phyloP scores from a whole-genome alignment of 2,329 filamentous ascomycete genomes.

The Xylaria sp. region DNA sequence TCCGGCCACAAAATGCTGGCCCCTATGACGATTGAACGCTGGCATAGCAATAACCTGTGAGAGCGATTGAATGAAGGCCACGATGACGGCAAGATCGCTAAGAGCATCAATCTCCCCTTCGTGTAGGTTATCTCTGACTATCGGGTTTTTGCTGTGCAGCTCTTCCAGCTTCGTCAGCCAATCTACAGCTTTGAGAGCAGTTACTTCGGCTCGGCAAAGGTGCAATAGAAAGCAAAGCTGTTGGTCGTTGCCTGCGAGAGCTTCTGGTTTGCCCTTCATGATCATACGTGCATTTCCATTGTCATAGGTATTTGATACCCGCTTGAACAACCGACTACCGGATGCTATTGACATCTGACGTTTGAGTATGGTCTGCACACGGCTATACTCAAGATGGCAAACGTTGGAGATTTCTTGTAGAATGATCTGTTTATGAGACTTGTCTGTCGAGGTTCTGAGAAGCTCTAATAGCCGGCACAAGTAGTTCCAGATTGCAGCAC shows the following conservation, averaged over 20 bases:
- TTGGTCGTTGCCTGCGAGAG: slow-evolving; percentile 51
- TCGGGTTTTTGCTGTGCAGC: slow-evolving; percentile 50
- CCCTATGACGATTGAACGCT: slow-evolving; percentile 53
- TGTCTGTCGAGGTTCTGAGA: slow-evolving; percentile 46
- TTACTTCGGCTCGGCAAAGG: slow-evolving; percentile 55
- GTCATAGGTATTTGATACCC: slow-evolving; percentile 51
- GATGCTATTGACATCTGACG: slow-evolving; percentile 51
- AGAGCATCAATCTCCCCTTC: slow-evolving; percentile 52
- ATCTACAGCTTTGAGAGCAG: slow-evolving; percentile 49
- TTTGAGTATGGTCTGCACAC: slow-evolving; percentile 53
- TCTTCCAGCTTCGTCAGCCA: slow-evolving; percentile 56
- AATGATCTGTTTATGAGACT: slow-evolving; percentile 49
- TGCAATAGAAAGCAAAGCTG: slow-evolving; percentile 57
- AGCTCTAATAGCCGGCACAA: slow-evolving; percentile 51
- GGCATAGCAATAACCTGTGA: slow-evolving; percentile 51
- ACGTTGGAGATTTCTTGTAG: slow-evolving; percentile 59
- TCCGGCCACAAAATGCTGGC: slow-evolving; percentile 51
- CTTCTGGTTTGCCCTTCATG: slow-evolving; percentile 56
- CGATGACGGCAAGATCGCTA: slow-evolving; percentile 52
- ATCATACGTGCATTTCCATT: slow-evolving; percentile 52
- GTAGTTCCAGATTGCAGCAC: slow-evolving; percentile 55
- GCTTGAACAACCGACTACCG: slow-evolving; percentile 50
- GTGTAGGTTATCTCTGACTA: slow-evolving; percentile 49
- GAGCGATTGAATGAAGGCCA: slow-evolving; percentile 54
- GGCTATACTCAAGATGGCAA: slow-evolving; percentile 56